Percentiles rank a stretch among this genome's conserved stretches.
phyloP scores from a whole-genome alignment of 2,329 filamentous ascomycete species.

The Penicillium sp. region DNA sequence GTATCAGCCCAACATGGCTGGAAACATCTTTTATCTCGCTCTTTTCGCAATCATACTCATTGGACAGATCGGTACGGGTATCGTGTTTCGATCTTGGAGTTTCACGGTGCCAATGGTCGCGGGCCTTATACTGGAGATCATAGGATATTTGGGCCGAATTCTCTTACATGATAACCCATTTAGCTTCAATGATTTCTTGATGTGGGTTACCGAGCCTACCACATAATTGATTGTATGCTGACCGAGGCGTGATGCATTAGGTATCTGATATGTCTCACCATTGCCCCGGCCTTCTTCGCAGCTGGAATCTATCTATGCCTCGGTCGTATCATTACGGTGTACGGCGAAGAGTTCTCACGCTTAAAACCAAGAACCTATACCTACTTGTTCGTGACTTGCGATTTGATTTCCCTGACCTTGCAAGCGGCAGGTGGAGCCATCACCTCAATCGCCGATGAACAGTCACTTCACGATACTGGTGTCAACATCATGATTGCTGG shows the following conservation, averaged over 20 bases:
- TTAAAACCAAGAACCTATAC: constrained; percentile 7
- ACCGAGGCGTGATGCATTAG: constrained; percentile 39
- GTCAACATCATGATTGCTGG: constrained; percentile 21
- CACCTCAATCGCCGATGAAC: constrained; percentile 33
- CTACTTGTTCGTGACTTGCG: constrained; percentile 54
- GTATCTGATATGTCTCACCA: constrained; percentile 61
- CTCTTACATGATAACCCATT: constrained; percentile 53
- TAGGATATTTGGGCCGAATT: constrained; percentile 60
- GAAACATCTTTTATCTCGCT: constrained; percentile 53
- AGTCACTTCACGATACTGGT: neutral
- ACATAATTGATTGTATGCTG: constrained; percentile 31
- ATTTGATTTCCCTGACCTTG: constrained; percentile 54
- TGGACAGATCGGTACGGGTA: constrained; percentile 42
- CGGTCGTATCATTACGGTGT: constrained; percentile 12
- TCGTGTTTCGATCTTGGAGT: constrained; percentile 48
- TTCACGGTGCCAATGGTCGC: constrained; percentile 55
- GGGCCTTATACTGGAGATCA: constrained; percentile 55
- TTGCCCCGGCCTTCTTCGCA: constrained; percentile 63
- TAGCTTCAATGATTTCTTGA: constrained; percentile 42
- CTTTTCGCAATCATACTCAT: constrained; percentile 50
- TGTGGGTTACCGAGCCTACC: constrained; percentile 26
- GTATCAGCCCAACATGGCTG: constrained; percentile 54
- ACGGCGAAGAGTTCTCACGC: constrained; percentile 7
- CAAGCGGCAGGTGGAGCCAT: constrained; percentile 56
- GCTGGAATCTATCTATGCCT: constrained; percentile 62